Conservation (phyloP, 352 stramenopile species). For the Ophiocytium majus region DNA sequence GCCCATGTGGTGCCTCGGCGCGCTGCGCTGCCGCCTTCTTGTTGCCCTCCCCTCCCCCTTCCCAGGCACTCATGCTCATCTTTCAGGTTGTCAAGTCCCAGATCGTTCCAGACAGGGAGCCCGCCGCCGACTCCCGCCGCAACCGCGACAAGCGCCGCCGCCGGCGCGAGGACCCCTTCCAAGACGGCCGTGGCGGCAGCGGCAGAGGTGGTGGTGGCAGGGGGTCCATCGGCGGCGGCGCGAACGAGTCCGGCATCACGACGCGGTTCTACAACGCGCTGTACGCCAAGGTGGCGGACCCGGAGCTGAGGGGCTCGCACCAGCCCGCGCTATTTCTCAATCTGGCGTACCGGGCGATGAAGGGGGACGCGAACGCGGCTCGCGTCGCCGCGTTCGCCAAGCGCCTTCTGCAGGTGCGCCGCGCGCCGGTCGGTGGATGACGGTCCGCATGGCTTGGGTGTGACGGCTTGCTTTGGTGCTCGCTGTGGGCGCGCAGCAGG, state of each 20-base stretch:
- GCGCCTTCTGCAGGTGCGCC: conserved; percentile 70
- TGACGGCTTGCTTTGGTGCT: too few species aligned
- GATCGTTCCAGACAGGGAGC: neutral
- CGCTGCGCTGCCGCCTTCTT: too few species aligned
- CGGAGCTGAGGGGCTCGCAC: conserved; percentile 77
- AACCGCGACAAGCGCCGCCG: neutral
- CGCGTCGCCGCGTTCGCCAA: conserved; percentile 88
- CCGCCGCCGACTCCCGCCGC: neutral
- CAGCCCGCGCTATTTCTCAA: conserved; percentile 96
- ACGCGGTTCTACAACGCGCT: conserved; percentile 95
- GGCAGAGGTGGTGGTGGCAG: conserved; percentile 15
- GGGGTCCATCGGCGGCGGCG: neutral
- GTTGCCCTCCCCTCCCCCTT: neutral
- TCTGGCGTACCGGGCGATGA: conserved; percentile 94
- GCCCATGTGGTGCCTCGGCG: too few species aligned
- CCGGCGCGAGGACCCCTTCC: neutral
- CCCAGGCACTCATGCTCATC: neutral
- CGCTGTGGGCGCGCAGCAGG: too few species aligned
- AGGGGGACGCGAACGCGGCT: conserved; percentile 78
- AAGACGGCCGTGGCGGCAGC: conserved; percentile 13
- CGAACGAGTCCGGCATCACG: conserved; percentile 63
- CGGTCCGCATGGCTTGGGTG: too few species aligned
- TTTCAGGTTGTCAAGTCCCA: neutral
- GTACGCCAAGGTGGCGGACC: conserved; percentile 88
- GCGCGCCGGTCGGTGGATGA: too few species aligned